Percentiles rank a stretch among this genome's conserved stretches.
phyloP scores from a whole-genome alignment of 805 yeast species.

The Candida boidinii region DNA sequence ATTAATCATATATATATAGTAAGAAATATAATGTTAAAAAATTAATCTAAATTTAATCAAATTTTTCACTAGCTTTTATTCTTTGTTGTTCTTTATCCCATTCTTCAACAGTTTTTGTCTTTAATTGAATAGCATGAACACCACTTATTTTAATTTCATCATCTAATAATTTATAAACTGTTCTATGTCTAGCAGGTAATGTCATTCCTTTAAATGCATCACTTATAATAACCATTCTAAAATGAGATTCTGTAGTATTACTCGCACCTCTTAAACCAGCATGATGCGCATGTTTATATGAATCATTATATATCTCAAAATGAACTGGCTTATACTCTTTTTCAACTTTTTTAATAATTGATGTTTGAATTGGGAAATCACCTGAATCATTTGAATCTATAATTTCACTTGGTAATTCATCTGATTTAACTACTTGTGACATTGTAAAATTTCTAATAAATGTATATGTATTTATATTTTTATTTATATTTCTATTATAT shows the following conservation, averaged over 20 bases:
- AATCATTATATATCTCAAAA: constrained; percentile 64
- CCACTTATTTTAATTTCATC: constrained; percentile 68
- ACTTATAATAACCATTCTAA: constrained; percentile 66
- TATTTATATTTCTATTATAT: too few species aligned
- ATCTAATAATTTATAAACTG: constrained; percentile 57
- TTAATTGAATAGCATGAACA: constrained; percentile 82
- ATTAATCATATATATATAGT: not conserved
- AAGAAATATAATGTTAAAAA: not conserved
- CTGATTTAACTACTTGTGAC: too few species aligned
- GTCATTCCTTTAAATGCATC: constrained; percentile 55
- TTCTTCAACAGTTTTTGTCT: constrained; percentile 68
- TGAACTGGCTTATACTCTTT: constrained; percentile 33
- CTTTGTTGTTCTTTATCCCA: constrained; percentile 16
- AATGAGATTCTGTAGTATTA: constrained; percentile 75
- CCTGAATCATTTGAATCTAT: too few species aligned
- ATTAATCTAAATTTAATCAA: not conserved
- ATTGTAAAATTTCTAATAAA: too few species aligned
- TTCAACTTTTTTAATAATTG: constrained; percentile 36
- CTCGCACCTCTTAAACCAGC: constrained; percentile 68
- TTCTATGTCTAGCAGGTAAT: constrained; percentile 70
- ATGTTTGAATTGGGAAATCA: constrained; percentile 48
- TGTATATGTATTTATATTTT: too few species aligned
- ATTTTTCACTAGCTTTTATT: not conserved
- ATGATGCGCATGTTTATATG: constrained; percentile 83
- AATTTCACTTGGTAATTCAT: too few species aligned